Base-by-base conservation (phyloP, 495 filamentous ascomycete genomes). In the Pyrenopolyporus hunteri region DNA sequence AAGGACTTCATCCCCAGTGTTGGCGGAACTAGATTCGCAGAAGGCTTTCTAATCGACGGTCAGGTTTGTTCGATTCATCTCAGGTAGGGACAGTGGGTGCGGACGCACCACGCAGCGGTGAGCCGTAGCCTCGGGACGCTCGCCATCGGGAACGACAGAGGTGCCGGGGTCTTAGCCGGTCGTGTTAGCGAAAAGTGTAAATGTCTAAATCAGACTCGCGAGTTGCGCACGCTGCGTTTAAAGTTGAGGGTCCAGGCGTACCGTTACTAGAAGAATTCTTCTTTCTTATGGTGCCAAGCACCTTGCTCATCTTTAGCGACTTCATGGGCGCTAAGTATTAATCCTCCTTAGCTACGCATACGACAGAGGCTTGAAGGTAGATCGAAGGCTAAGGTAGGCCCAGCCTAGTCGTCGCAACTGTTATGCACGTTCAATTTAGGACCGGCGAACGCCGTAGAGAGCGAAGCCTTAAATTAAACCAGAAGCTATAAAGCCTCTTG, bases 1-100 rank as follows among this genome's bases (percentile, higher is more conserved):
- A 31, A 96, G 84, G 56, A 95, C 92, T 77, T 98, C 94, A 67
- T 91, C 89, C 80, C 91, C 89, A 60, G 81, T 72, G 62, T 85
- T 82, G 58, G 79, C 81, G 9, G 87, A 82, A 50, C 81, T 82
- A 19, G 89, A 90, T 73, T 91, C 86, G 81, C 92, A 96, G 71
- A 98, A 98, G 65, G 72, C 69, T 73, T 74, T 76, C 76, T 81
- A 53, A 17, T 33, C 39, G 23, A 19, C 44, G 53, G 48, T 56
- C 36, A 54, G 47, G 36, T 63, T 48, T 71, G 59, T 55, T 53
- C 33, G 31, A 40, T 51, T 58, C 43, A 31, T 44, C 36, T 43
- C 17, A 46, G 33, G 29, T 25, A 44, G 26, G 16, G 65, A 64
- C 39, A 22, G 11, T 50, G 10, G 35, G 44, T 33, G 49, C 37